Base-by-base conservation (phyloP, 1,139 yeast genomes). In the Protomyces inundatus region DNA sequence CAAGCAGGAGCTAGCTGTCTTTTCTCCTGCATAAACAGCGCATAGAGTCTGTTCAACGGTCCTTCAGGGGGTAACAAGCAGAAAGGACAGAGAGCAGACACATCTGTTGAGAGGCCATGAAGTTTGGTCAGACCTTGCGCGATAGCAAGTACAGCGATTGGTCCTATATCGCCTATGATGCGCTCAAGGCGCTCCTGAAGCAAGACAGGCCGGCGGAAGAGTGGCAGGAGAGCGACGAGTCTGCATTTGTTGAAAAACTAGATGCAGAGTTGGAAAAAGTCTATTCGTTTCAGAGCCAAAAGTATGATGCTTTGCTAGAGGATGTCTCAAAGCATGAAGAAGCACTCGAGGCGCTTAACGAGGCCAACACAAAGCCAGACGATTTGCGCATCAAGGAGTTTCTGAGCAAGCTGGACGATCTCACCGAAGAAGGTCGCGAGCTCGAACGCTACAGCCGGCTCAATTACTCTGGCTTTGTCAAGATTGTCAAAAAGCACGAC, bases 401-500 rank as follows among this genome's bases (percentile, higher is more conserved):
- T 36, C 33, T 58, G 10, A 16, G 32, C 7, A 82, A 83, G 66
- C 80, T 93, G 71, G 98, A 93, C 72, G 85, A 84, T 66, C 78
- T 86, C 57, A 80, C 93, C 66, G 82, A 84, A 30, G 80, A 83
- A 69, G 90, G 98, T 12, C 90, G 88, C 70, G 93, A 90, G 72
- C 80, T 93, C 72, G 97, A 91, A 73, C 89, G 84, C 72, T 93
- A 93, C 77, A 87, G 95, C 61, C 82, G 98, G 72, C 77, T 91
- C 70, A 93, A 93, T 76, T 93, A 87, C 77, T 91, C 98, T 32
- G 98, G 98, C 3, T 93, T 93, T 76, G 82, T 86, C 72, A 93
- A 93, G 74, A 89, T 93, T 70, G 97, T 91, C 69, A 91, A 93
- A 79, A 93, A 91, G 76, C 98, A 93, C 73, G 98, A 93, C 76